These are phyloP conservation scores for Geoglossum cookeanum DNA, from an alignment of 2,329 filamentous ascomycete species.

Conservation along the genomic window DNA sequence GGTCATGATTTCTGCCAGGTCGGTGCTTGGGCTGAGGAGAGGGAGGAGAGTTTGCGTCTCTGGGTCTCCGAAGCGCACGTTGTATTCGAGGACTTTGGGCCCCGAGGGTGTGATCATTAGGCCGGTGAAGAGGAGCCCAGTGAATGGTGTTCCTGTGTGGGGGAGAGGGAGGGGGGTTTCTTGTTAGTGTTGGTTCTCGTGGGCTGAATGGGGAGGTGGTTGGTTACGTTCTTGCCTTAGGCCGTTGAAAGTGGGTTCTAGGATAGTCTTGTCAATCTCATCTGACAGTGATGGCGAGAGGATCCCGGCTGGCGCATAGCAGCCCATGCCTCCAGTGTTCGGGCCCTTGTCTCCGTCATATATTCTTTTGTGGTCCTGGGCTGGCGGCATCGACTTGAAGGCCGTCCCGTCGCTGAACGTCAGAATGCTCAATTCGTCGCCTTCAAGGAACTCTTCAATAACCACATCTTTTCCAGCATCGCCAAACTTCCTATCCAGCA, in stretches of 20 bases:
- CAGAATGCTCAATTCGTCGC: conserved; percentile 81
- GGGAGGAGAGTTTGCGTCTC: conserved; percentile 77
- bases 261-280: conserved; percentile 58
- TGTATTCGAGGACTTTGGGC: conserved; percentile 77
- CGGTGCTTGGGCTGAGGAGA: conserved; percentile 56
- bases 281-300: conserved; percentile 57
- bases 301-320: conserved; percentile 78
- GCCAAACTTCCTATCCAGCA: conserved; percentile 76
- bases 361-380: conserved; percentile 93
- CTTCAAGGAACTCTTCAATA: conserved; percentile 81
- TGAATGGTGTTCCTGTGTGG: conserved; percentile 35
- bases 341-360: conserved; percentile 77
- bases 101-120: conserved; percentile 75
- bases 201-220: not conserved
- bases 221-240: conserved; percentile 55
- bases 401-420: conserved; percentile 81
- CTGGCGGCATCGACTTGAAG: conserved; percentile 66
- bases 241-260: conserved; percentile 77
- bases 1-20: conserved; percentile 75
- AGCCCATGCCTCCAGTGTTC: conserved; percentile 96
- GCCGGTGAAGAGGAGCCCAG: conserved; percentile 70
- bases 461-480: conserved; percentile 77
- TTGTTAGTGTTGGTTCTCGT: no score
- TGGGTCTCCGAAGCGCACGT: conserved; percentile 80
- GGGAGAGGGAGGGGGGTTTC: not conserved